These are phyloP conservation scores for Stachybotrys chlorohalonatus DNA, from an alignment of 2,329 filamentous ascomycete species.

Conservation along the genomic window DNA sequence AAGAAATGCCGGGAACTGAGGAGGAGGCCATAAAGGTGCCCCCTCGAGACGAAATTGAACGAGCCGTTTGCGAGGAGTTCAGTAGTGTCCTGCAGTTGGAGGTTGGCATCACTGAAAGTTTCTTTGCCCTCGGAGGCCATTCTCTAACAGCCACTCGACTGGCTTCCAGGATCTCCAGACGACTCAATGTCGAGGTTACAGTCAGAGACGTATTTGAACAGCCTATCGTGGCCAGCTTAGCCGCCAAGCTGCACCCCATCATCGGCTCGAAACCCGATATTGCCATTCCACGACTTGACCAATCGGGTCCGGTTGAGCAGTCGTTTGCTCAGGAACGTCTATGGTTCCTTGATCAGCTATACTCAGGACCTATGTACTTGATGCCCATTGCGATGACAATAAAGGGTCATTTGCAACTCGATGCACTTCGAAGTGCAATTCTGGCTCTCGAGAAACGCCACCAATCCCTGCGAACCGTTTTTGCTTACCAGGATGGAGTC, in stretches of 20 bases:
- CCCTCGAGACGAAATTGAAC: neutral
- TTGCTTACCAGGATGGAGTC: neutral
- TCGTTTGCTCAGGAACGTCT: conserved; percentile 2
- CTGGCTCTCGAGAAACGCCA: conserved; percentile 3
- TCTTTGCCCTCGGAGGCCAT: neutral
- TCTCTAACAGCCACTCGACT: neutral
- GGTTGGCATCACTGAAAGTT: conserved; percentile 1
- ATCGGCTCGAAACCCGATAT: too few species aligned
- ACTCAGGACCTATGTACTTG: conserved; percentile 3
- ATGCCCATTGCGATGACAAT: conserved; percentile 2
- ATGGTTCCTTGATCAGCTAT: conserved; percentile 5
- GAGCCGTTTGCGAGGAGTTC: neutral
- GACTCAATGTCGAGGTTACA: too few species aligned
- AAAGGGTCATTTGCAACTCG: neutral
- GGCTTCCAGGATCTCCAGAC: neutral
- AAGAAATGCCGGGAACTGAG: neutral
- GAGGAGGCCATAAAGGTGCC: neutral
- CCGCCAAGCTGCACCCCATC: too few species aligned
- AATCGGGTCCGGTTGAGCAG: neutral
- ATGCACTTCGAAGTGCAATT: neutral
- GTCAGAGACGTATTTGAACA: too few species aligned
- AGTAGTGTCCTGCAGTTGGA: neutral
- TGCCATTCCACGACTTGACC: too few species aligned
- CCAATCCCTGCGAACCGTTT: conserved; percentile 4
- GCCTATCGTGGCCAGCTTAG: too few species aligned